These are phyloP conservation scores for Boletales sp. DNA, from an alignment of 768 basidiomycete genomes.

Conservation along the genomic window DNA sequence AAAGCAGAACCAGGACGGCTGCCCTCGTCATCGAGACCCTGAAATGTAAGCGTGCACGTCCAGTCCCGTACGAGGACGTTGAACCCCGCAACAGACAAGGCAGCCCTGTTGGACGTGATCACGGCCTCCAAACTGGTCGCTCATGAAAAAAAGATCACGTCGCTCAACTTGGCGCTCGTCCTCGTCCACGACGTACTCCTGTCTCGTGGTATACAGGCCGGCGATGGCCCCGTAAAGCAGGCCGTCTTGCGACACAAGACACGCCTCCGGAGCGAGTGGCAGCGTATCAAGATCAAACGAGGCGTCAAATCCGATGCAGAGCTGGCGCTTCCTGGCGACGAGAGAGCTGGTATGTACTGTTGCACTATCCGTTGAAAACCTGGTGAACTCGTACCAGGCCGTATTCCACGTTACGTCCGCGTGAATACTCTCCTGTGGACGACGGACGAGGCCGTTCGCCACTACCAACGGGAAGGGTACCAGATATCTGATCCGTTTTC, in stretches of 20 bases:
- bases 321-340: constrained; percentile 58
- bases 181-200: constrained; percentile 90
- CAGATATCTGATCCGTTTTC: constrained; percentile 47
- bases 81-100: constrained; percentile 55
- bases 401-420: constrained; percentile 81
- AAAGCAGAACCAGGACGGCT: constrained; percentile 71
- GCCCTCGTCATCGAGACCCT: constrained; percentile 92
- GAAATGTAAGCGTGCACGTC: constrained; percentile 67
- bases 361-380: not conserved
- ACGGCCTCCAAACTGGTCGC: constrained; percentile 61
- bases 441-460: constrained; percentile 56
- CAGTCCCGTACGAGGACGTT: constrained; percentile 2
- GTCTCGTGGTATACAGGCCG: constrained; percentile 81
- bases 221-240: constrained; percentile 87
- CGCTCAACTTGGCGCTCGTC: constrained; percentile 72
- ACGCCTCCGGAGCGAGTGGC: constrained; percentile 80
- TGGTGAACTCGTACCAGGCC: constrained; percentile 36
- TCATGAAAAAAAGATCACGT: constrained; percentile 73
- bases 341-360: constrained; percentile 52
- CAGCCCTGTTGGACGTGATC: constrained; percentile 70
- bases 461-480: constrained; percentile 57
- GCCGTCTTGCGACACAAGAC: constrained; percentile 88
- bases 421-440: constrained; percentile 75
- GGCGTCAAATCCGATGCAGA: constrained; percentile 64
- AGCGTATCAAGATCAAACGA: constrained; percentile 75